Base-by-base conservation (phyloP, 306 rosid genomes). In the Herpetospermum pedunculosum region DNA sequence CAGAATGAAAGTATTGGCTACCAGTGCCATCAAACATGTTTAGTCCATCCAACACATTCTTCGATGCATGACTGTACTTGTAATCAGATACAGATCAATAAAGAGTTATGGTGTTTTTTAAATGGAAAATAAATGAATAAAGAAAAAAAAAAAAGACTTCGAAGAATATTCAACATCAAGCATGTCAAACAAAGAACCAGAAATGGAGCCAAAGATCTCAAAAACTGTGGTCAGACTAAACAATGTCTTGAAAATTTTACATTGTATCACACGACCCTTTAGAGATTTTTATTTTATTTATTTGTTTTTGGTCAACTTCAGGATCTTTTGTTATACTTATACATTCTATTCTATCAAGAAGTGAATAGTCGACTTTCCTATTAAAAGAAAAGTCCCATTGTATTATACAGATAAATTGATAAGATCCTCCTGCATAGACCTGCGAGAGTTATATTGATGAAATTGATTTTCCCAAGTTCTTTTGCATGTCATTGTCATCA, bases 11-110 rank as follows among this genome's bases (percentile, higher is more conserved):
- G 77, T 95, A 95, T 68, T 91, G 99, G 78, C 85, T 18, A 83
- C 91, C 97, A 58, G 99, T 91, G 81, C 99, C 99, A 81, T 95
- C 99, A 73, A 95, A 91, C 99, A 87, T 87, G 88, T 95, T 89
- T 81, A 95, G 86, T 74, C 99, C 99, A 81, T 95, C 99, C 81
- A 95, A 82, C 43, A 89, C 87, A 71, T 95, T 95, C 80, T 88
- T 95, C 74, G 99, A 95, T 73, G 92, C 58, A 75, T 95, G 99
- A 84, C 99, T 95, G 84, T 78, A 84, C 41, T 59, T 60, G 72
- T 25, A 50, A 78, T 78, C 64, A 83, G 81, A 79, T 73, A 72
- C 34, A 71, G 73, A 77, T 76, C 77, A 72, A 73, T 14, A 49
- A 44, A 8, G 30, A 74, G 68, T 35, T 34, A 19, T 12, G 47